These are phyloP conservation scores for Leucosporidium scottii DNA, from an alignment of 768 basidiomycete species.

Conservation along the genomic window DNA sequence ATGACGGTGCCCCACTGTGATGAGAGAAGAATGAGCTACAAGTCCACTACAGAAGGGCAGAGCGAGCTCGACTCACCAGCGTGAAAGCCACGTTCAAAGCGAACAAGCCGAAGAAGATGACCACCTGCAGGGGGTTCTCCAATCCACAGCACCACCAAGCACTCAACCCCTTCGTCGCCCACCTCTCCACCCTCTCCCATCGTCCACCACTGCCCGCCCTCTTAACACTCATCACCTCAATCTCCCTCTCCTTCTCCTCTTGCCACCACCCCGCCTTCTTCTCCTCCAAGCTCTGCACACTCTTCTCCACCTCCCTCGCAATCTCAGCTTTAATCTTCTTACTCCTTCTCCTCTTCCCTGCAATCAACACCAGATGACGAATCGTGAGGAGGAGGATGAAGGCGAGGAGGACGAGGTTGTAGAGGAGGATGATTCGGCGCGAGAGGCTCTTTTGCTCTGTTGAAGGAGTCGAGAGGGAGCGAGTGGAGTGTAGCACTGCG, in stretches of 20 bases:
- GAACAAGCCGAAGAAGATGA: slow-evolving; percentile 13
- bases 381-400: not conserved
- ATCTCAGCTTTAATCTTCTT: too few relatives aligned
- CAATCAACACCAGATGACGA: not conserved
- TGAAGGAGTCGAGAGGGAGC: too few relatives aligned
- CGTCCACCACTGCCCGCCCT: not conserved
- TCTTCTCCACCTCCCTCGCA: too few relatives aligned
- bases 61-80: slow-evolving; percentile 8
- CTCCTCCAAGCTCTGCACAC: too few relatives aligned
- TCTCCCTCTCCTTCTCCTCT: too few relatives aligned
- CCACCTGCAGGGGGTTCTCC: slow-evolving; percentile 25
- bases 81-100: slow-evolving; percentile 25
- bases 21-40: too few relatives aligned
- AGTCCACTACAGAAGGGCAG: too few relatives aligned
- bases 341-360: too few relatives aligned
- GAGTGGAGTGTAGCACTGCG: too few relatives aligned
- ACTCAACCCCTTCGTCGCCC: slow-evolving; percentile 4
- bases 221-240: too few relatives aligned
- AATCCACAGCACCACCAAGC: slow-evolving; percentile 6
- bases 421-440: not conserved
- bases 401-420: not conserved
- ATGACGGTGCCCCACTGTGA: not conserved
- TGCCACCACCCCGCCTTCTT: too few relatives aligned
- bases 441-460: too few relatives aligned
- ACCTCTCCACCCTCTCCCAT: slow-evolving; percentile 14